These are phyloP conservation scores for Chondrus crispus DNA, from an alignment of 23 red algal genomes.

Conservation along the genomic window DNA sequence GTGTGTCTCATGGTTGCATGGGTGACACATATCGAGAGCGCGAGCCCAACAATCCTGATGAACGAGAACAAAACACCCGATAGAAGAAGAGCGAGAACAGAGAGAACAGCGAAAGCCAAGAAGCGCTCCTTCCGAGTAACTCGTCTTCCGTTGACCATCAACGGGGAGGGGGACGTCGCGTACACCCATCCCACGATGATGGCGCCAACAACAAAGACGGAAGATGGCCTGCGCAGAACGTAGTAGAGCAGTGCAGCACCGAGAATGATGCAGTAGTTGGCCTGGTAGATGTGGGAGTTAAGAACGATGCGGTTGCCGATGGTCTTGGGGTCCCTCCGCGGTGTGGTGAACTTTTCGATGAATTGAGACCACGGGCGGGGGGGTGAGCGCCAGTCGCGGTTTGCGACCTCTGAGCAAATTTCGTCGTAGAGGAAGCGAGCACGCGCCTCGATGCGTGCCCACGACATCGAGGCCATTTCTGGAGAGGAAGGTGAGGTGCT, in stretches of 20 bases:
- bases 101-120: neutral
- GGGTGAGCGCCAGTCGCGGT: slow-evolving; percentile 50
- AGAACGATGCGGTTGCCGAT: slow-evolving; percentile 35
- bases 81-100: neutral
- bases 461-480: neutral
- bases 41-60: neutral
- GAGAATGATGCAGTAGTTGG: slow-evolving; percentile 37
- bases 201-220: slow-evolving; percentile 13
- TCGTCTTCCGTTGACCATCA: slow-evolving; percentile 1
- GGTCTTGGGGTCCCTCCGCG: neutral
- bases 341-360: slow-evolving; percentile 10
- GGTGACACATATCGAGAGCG: neutral
- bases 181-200: neutral
- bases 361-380: slow-evolving; percentile 38
- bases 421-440: neutral
- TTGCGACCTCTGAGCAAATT: neutral
- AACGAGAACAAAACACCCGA: slow-evolving; percentile 31
- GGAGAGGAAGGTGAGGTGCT: neutral
- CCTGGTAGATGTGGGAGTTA: slow-evolving; percentile 61
- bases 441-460: neutral
- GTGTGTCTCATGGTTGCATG: slow-evolving; percentile 29
- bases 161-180: slow-evolving; percentile 4
- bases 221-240: slow-evolving; percentile 2
- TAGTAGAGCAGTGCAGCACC: neutral
- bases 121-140: slow-evolving; percentile 7